These are phyloP conservation scores for Nyctanthes arbortristis DNA, from an alignment of 257 asterid genomes.

Conservation along the genomic window DNA sequence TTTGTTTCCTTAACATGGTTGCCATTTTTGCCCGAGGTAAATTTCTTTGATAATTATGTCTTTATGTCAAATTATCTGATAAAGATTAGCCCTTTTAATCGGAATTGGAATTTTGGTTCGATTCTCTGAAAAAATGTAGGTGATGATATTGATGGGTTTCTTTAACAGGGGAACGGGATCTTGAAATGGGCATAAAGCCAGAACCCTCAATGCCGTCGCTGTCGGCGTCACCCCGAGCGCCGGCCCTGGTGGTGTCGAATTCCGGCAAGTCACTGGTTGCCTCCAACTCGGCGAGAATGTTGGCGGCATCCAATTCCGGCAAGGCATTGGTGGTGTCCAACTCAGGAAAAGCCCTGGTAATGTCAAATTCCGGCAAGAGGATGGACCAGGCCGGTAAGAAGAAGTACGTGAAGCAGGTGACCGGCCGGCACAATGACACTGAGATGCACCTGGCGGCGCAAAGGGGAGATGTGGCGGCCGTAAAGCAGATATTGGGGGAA, in stretches of 20 bases:
- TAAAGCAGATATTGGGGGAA: constrained; percentile 66
- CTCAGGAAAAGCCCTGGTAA: constrained; percentile 53
- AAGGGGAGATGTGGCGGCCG: constrained; percentile 72
- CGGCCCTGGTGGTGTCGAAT: constrained; percentile 56
- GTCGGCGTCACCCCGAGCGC: constrained; percentile 59
- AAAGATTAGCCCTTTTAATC: neutral
- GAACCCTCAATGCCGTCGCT: constrained; percentile 38
- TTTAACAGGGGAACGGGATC: constrained; percentile 45
- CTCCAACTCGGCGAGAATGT: constrained; percentile 51
- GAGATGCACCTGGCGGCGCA: constrained; percentile 90
- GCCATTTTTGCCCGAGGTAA: constrained; percentile 22
- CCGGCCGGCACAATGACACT: constrained; percentile 87
- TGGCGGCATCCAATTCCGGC: constrained; percentile 55
- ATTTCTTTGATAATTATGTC: neutral
- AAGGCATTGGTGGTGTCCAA: constrained; percentile 62
- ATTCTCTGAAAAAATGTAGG: neutral
- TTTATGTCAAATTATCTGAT: neutral
- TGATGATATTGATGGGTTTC: neutral
- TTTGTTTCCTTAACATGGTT: constrained; percentile 12
- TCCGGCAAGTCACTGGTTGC: constrained; percentile 31
- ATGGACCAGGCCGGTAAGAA: constrained; percentile 36
- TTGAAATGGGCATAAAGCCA: constrained; percentile 39
- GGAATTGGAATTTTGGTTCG: neutral
- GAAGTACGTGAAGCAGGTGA: constrained; percentile 91
- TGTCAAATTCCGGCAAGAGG: constrained; percentile 57